Evolutionary conservation across 805 yeast genomes (phyloP).

Genomic region (Spathaspora boniae): DNA sequence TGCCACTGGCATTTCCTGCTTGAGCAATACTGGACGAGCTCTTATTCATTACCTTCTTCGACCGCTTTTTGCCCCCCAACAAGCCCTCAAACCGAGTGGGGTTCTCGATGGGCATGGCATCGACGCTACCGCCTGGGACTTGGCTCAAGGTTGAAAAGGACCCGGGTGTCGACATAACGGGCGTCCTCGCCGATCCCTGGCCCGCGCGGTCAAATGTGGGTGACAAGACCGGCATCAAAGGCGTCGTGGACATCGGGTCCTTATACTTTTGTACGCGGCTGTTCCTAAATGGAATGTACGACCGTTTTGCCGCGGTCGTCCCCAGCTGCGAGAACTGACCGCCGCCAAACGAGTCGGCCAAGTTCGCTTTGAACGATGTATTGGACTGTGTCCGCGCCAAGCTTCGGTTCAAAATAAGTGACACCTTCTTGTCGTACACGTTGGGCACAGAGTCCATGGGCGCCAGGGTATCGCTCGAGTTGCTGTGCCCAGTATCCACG

Average conservation of each 20-base stretch:
- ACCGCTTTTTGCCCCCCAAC: constrained; percentile 24
- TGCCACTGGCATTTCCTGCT: constrained; percentile 4
- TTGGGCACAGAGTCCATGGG: constrained; percentile 74
- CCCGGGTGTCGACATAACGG: constrained; percentile 11
- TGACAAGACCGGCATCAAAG: too few species aligned
- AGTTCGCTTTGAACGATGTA: constrained; percentile 69
- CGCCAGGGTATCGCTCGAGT: constrained; percentile 36
- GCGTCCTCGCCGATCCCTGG: constrained; percentile 8
- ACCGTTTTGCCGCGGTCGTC: constrained; percentile 19
- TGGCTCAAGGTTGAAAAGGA: constrained; percentile 11
- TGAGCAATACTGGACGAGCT: constrained; percentile 4
- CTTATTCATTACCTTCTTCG: constrained; percentile 14
- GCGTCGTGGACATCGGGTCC: too few species aligned
- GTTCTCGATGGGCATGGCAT: constrained; percentile 10
- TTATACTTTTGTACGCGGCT: constrained; percentile 13
- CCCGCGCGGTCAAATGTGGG: too few species aligned
- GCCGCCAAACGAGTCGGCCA: constrained; percentile 59
- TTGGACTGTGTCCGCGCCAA: constrained; percentile 72
- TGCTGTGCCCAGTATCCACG: constrained; percentile 53
- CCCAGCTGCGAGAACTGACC: constrained; percentile 8
- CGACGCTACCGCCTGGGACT: constrained; percentile 7
- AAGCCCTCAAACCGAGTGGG: constrained; percentile 24
- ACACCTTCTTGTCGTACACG: constrained; percentile 74
- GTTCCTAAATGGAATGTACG: constrained; percentile 40
- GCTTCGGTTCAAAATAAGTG: constrained; percentile 68